These are phyloP conservation scores for Butyriboletus loyo DNA, from an alignment of 768 basidiomycete genomes.

Conservation along the genomic window DNA sequence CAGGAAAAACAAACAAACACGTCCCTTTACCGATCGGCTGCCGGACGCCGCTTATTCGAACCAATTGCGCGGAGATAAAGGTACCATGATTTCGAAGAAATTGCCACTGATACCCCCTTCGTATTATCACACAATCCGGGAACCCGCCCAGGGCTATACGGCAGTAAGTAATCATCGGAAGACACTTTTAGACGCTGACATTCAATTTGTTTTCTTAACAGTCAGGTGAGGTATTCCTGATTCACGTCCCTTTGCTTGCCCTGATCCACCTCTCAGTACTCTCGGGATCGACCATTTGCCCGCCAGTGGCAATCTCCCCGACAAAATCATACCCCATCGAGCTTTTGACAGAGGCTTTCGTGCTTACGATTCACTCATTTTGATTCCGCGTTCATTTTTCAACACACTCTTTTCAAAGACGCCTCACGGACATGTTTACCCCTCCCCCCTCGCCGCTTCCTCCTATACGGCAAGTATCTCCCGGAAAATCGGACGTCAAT, in stretches of 20 bases:
- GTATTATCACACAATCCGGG: conserved; percentile 17
- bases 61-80: conserved; percentile 28
- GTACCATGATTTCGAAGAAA: not conserved
- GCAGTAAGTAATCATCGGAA: not conserved
- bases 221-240: conserved; percentile 5
- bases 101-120: not conserved
- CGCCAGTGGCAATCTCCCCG: not conserved
- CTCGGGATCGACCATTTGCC: conserved; percentile 1
- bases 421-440: conserved; percentile 35
- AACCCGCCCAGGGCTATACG: not conserved
- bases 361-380: conserved; percentile 13
- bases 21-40: conserved; percentile 11
- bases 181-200: conserved; percentile 3
- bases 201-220: conserved; percentile 2
- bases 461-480: conserved; percentile 7
- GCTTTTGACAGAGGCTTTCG: conserved; percentile 3
- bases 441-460: conserved; percentile 43
- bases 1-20: not conserved
- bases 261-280: conserved; percentile 7
- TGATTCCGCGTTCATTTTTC: conserved; percentile 28
- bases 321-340: not conserved
- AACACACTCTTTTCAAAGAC: conserved; percentile 24
- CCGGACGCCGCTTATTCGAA: not conserved
- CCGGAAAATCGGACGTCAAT: not conserved
- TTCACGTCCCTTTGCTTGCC: not conserved